Conservation (phyloP, 768 basidiomycete species). For the Cystofilobasidium ferigula region DNA sequence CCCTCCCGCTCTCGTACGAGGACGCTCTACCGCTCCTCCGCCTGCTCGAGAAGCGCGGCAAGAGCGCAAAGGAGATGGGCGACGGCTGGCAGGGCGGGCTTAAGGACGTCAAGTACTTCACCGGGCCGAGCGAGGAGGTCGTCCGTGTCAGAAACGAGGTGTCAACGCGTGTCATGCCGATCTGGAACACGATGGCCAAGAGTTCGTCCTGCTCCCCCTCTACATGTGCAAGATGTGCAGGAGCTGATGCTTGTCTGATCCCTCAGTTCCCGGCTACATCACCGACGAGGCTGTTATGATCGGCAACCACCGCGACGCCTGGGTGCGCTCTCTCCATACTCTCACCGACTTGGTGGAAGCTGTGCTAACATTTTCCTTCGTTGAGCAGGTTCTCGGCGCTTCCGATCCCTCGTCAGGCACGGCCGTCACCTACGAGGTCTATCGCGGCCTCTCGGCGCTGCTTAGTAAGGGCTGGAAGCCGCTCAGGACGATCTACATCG, state of each 20-base stretch:
- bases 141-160: slow-evolving; percentile 58
- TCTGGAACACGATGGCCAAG: slow-evolving; percentile 60
- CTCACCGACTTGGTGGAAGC: neutral
- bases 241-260: too few species aligned
- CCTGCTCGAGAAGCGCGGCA: slow-evolving; percentile 44
- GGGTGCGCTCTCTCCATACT: neutral
- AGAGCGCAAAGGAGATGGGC: slow-evolving; percentile 32
- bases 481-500: slow-evolving; percentile 59
- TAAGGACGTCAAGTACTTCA: slow-evolving; percentile 40
- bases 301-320: slow-evolving; percentile 40
- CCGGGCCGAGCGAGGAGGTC: slow-evolving; percentile 42
- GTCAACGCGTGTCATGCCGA: slow-evolving; percentile 66
- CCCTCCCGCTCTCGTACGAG: slow-evolving; percentile 78
- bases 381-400: slow-evolving; percentile 60
- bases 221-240: neutral
- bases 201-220: neutral
- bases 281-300: slow-evolving; percentile 74
- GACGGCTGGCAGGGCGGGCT: slow-evolving; percentile 38
- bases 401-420: slow-evolving; percentile 56
- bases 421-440: slow-evolving; percentile 62
- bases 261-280: slow-evolving; percentile 60
- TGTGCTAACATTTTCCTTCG: neutral
- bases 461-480: slow-evolving; percentile 71
- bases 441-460: slow-evolving; percentile 61
- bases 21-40: slow-evolving; percentile 62